These are phyloP conservation scores for Auricularia sp. DNA, from an alignment of 768 basidiomycete genomes.

Conservation along the genomic window DNA sequence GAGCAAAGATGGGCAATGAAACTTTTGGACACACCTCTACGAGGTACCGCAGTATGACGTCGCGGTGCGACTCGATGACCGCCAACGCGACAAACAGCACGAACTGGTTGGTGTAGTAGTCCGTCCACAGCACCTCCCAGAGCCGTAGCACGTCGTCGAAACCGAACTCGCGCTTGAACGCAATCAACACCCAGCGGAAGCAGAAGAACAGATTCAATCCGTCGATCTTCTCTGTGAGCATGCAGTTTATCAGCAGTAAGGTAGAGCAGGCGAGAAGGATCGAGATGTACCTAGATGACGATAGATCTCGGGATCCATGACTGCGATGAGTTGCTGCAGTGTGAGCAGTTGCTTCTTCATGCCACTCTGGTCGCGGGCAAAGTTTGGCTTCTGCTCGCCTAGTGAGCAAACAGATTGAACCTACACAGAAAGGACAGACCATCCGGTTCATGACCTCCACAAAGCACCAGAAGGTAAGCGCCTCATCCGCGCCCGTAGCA, in stretches of 20 bases:
- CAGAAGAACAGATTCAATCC: conserved; percentile 94
- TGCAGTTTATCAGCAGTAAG: conserved; percentile 1
- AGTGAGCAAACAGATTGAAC: background rate
- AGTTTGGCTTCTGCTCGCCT: conserved; percentile 72
- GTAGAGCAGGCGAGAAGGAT: conserved; percentile 28
- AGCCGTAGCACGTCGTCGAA: conserved; percentile 83
- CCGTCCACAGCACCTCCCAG: conserved; percentile 93
- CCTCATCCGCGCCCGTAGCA: conserved; percentile 81
- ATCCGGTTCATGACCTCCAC: conserved; percentile 91
- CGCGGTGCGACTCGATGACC: conserved; percentile 88
- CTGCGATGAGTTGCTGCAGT: conserved; percentile 78
- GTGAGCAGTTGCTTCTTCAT: conserved; percentile 92
- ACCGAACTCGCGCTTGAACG: conserved; percentile 93
- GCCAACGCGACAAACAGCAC: conserved; percentile 93
- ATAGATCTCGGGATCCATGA: conserved; percentile 96
- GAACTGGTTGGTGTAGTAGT: conserved; percentile 80
- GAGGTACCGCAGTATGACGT: conserved; percentile 90
- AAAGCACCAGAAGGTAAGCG: conserved; percentile 93
- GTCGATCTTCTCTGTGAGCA: conserved; percentile 66
- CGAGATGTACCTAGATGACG: conserved; percentile 50
- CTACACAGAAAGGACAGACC: conserved; percentile 39
- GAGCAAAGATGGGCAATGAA: background rate
- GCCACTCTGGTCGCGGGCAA: conserved; percentile 90
- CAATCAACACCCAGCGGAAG: conserved; percentile 90
- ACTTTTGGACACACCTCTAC: conserved; percentile 60